Base-by-base conservation (phyloP, 176 grass and related monocot genomes). In the Urochloa ruziziensis region DNA sequence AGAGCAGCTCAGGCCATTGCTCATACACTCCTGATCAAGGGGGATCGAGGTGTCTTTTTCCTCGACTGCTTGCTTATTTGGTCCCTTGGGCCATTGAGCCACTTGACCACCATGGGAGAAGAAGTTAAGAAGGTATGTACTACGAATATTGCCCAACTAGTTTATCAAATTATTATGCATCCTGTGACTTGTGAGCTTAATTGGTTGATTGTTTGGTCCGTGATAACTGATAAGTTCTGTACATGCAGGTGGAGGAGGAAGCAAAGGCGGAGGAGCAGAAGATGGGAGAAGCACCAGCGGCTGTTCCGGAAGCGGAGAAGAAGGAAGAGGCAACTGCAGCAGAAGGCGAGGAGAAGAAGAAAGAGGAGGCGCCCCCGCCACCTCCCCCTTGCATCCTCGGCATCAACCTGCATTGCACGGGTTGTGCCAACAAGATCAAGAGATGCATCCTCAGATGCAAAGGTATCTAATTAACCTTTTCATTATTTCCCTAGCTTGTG, bases 371-470 rank as follows among this genome's bases (percentile, higher is more conserved):
- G 21, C 90, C 90, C 1, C 42, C 80, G 11, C 89, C 87, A 10
- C 87, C 91, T 5, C 73, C 78, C 13, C 85, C 88, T 0, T 59
- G 90, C 34, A 82, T 97, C 44, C 84, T 97, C 4, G 82, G 72
- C 36, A 68, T 97, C 18, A 80, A 92, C 69, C 80, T 97, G 67
- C 94, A 97, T 60, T 97, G 94, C 75, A 88, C 93, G 19, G 94
- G 94, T 8, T 97, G 94, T 77, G 80, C 90, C 33, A 94, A 87
- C 89, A 92, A 94, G 56, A 87, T 97, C 37, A 81, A 76, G 77
- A 84, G 86, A 36, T 92, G 48, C 67, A 76, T 97, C 39, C 73
- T 94, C 56, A 86, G 85, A 24, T 94, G 90, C 94, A 94, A 75
- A 87, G 92, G 92, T 91, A n/a, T n/a, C n/a, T n/a, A 23, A n/a